phyloP scores from a whole-genome alignment of 352 stramenopile species.

The Phytophthora kernoviae region DNA sequence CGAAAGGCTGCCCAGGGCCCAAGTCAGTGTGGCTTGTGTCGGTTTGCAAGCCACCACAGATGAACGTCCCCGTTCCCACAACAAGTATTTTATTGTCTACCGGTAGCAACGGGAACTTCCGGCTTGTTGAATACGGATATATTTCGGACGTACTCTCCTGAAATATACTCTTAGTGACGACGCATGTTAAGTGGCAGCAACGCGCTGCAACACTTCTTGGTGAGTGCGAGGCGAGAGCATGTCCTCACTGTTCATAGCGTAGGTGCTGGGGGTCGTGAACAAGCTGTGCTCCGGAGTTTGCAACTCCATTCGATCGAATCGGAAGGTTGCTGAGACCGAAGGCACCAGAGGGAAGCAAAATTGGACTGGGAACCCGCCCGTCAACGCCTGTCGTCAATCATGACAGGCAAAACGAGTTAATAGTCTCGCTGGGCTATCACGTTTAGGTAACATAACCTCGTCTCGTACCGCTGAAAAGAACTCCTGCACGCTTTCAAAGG shows the following conservation, averaged over 20 bases:
- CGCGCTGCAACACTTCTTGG: constrained; percentile 62
- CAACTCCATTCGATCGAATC: constrained; percentile 56
- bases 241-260: constrained; percentile 41
- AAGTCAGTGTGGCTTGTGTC: too few relatives aligned
- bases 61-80: constrained; percentile 1
- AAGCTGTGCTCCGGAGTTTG: constrained; percentile 28
- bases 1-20: too few relatives aligned
- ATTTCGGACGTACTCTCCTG: neutral
- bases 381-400: constrained; percentile 32
- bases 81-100: too few relatives aligned
- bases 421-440: too few relatives aligned
- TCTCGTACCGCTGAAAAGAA: constrained; percentile 66
- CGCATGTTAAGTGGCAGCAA: constrained; percentile 42
- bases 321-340: constrained; percentile 65
- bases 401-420: constrained; percentile 26
- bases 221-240: constrained; percentile 61
- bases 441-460: too few relatives aligned
- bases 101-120: too few relatives aligned
- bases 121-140: too few relatives aligned
- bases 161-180: neutral
- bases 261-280: constrained; percentile 45
- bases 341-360: constrained; percentile 74
- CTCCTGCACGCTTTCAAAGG: constrained; percentile 63
- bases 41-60: too few relatives aligned
- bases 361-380: constrained; percentile 69